Evolutionary conservation across 129 eudicot genomes (phyloP), one percentile per base, ranked within the genome.

Genomic region (Saussurea involucrata): DNA sequence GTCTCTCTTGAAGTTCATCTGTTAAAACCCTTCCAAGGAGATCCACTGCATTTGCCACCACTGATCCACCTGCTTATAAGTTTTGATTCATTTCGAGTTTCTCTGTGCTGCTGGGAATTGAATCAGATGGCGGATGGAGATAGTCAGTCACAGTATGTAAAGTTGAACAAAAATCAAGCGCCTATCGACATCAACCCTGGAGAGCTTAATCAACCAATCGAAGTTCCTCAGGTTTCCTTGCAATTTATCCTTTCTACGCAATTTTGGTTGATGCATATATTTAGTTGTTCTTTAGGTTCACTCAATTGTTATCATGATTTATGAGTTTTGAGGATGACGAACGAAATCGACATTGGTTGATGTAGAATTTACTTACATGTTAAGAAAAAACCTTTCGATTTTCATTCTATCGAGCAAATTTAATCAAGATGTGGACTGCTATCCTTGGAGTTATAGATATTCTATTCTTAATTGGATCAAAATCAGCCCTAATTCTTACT

Each of bases 161-260:
- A 90, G 80, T 67, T 93, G 83, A 88, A 81, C 65, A 93, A 93
- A 74, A 88, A 87, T 75, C 98, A 86, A 71, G 84, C 86, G 7
- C 90, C 94, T 4, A 18, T 78, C 37, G 89, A 90, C 33, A 83
- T 93, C 76, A 75, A 79, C 12, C 92, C 98, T 7, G 94, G 94
- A 22, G 98, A 93, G 83, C 98, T 93, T 34, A 93, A 90, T 83
- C 98, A 88, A 73, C 95, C 98, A 10, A 87, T 93, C 36, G 88
- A 89, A 76, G 92, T 87, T 67, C 95, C 96, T 80, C 98, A 92
- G 94, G 98, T 92, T 25, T 29, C 8, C 29, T 66, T 28, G 3
- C 21, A 0, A 17, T 15, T 49, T 17, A 4, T 49, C 8, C 21
- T 49, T 53, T 53, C 61, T 5, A 34, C 55, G 28, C 49, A 68